phyloP scores from a whole-genome alignment of 805 yeast species.

The Wickerhamia fluorescens region DNA sequence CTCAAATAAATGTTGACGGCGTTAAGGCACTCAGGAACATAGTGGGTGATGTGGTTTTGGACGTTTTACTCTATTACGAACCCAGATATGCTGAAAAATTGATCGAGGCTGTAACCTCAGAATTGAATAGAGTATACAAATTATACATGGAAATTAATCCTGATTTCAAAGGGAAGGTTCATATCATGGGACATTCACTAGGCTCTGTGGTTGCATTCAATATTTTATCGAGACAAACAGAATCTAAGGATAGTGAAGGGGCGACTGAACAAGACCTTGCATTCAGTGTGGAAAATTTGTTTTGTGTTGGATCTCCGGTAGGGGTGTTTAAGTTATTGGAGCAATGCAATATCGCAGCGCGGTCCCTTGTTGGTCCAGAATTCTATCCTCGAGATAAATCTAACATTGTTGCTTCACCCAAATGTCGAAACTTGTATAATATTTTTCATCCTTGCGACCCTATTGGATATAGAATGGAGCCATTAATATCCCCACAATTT shows the following conservation, averaged over 20 bases:
- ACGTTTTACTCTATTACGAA: slow-evolving; percentile 71
- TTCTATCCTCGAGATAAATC: slow-evolving; percentile 12
- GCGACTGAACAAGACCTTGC: slow-evolving; percentile 29
- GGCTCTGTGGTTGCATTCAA: slow-evolving; percentile 86
- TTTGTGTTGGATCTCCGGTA: slow-evolving; percentile 84
- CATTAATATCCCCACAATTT: slow-evolving; percentile 52
- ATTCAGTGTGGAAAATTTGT: slow-evolving; percentile 68
- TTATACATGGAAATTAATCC: slow-evolving; percentile 61
- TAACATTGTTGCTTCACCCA: slow-evolving; percentile 36
- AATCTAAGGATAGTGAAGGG: slow-evolving; percentile 20
- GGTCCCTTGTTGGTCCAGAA: slow-evolving; percentile 12
- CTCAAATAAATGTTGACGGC: slow-evolving; percentile 71
- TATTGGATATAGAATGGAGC: slow-evolving; percentile 84
- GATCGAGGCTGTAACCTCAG: slow-evolving; percentile 49
- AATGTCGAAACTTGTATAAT: slow-evolving; percentile 65
- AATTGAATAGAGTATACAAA: slow-evolving; percentile 57
- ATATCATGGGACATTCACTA: slow-evolving; percentile 83
- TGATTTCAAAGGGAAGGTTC: slow-evolving; percentile 69
- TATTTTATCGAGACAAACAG: slow-evolving; percentile 47
- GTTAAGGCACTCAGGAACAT: slow-evolving; percentile 69
- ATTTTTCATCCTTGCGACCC: slow-evolving; percentile 90
- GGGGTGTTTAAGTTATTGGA: slow-evolving; percentile 78
- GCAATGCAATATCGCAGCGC: slow-evolving; percentile 49
- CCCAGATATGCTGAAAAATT: slow-evolving; percentile 59
- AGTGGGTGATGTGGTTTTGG: slow-evolving; percentile 82